These are phyloP conservation scores for Pyrenochaeta sp. DNA, from an alignment of 2,329 filamentous ascomycete species.

Conservation along the genomic window DNA sequence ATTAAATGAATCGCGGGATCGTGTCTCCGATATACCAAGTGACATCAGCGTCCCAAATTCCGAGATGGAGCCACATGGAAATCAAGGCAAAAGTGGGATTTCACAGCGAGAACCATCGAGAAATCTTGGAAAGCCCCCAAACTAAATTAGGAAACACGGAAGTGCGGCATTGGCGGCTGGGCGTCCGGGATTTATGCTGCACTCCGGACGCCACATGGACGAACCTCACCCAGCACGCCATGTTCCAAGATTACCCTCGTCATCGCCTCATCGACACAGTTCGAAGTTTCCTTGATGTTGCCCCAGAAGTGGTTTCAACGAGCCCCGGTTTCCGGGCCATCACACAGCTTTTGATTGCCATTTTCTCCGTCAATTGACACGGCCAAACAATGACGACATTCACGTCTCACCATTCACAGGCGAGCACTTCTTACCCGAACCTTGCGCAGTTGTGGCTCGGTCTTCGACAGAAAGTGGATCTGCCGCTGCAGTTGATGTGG, in stretches of 20 bases:
- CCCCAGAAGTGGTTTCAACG: background rate
- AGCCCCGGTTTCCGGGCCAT: background rate
- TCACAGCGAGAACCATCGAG: background rate
- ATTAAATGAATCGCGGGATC: background rate
- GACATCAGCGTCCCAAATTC: background rate
- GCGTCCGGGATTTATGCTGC: background rate
- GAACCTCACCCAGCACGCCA: background rate
- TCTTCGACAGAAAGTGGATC: slow-evolving; percentile 4
- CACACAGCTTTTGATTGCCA: slow-evolving; percentile 3
- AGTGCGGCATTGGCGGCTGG: slow-evolving; percentile 2
- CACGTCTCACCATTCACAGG: slow-evolving; percentile 12
- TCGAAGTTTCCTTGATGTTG: no score
- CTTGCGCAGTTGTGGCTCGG: slow-evolving; percentile 3
- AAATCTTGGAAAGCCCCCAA: background rate
- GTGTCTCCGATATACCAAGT: background rate
- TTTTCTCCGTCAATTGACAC: background rate
- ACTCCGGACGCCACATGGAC: background rate
- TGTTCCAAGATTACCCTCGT: background rate
- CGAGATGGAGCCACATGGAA: background rate
- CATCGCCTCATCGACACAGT: background rate
- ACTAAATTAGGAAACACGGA: slow-evolving; percentile 7
- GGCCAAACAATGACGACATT: slow-evolving; percentile 20
- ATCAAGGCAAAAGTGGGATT: slow-evolving; percentile 4
- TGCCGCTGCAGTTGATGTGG: background rate
- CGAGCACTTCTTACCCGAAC: background rate